These are phyloP conservation scores for Ophiostoma sp. DNA, from an alignment of 2,329 filamentous ascomycete species.

Conservation along the genomic window DNA sequence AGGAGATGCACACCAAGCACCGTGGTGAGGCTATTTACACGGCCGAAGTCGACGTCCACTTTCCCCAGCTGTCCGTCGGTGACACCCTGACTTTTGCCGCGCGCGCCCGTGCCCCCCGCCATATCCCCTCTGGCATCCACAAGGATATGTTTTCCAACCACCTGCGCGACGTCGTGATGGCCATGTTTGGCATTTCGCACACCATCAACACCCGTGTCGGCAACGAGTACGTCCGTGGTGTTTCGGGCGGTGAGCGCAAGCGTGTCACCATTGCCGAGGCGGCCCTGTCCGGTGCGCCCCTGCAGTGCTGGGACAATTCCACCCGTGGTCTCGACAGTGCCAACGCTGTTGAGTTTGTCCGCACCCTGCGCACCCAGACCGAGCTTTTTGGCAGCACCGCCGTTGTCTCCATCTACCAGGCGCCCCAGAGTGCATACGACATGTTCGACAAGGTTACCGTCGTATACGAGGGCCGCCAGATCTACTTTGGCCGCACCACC, in stretches of 20 bases:
- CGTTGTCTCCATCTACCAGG: conserved; percentile 69
- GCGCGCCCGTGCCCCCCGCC: conserved; percentile 59
- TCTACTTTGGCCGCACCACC: conserved; percentile 57
- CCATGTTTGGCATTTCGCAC: conserved; percentile 68
- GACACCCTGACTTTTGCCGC: conserved; percentile 77
- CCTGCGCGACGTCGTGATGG: conserved; percentile 67
- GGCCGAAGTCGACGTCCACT: conserved; percentile 77
- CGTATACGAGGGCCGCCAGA: conserved; percentile 57
- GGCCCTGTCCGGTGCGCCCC: conserved; percentile 52
- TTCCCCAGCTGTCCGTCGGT: conserved; percentile 69
- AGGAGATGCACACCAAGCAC: conserved; percentile 72
- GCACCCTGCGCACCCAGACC: conserved; percentile 61
- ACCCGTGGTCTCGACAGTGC: conserved; percentile 69
- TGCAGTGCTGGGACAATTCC: conserved; percentile 67
- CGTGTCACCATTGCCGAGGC: conserved; percentile 61
- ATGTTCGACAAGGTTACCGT: conserved; percentile 56
- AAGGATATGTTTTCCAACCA: conserved; percentile 49
- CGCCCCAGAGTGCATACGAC: conserved; percentile 60
- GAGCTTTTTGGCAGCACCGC: conserved; percentile 63
- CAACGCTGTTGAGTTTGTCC: conserved; percentile 71
- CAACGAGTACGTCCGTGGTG: conserved; percentile 69
- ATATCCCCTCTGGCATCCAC: conserved; percentile 55
- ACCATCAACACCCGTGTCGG: conserved; percentile 68
- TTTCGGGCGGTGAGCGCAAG: conserved; percentile 68
- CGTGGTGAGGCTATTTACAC: conserved; percentile 84